phyloP scores from a whole-genome alignment of 345 rosid species.

The Bruguiera parviflora region DNA sequence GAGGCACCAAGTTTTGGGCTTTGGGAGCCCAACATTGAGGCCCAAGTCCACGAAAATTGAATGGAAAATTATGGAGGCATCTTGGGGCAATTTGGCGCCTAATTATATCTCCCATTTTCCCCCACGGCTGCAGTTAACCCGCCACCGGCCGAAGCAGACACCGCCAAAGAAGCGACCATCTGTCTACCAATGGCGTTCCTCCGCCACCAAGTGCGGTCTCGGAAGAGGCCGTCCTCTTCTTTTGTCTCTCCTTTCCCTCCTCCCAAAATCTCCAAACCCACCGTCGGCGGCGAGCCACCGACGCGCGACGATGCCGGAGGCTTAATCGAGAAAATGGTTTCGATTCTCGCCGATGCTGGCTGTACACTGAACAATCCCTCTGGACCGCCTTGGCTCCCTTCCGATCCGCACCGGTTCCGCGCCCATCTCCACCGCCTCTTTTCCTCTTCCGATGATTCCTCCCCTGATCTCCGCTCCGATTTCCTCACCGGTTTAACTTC shows the following conservation, averaged over 20 bases:
- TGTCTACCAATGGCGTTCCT: slow-evolving; percentile 53
- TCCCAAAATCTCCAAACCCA: slow-evolving; percentile 40
- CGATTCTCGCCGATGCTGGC: slow-evolving; percentile 68
- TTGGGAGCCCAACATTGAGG: no score
- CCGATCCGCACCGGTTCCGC: slow-evolving; percentile 57
- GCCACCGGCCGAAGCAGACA: no score
- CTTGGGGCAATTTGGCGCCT: background rate
- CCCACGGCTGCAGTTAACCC: no score
- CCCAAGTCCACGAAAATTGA: no score
- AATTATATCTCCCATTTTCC: no score
- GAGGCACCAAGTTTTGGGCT: no score
- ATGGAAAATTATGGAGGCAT: no score
- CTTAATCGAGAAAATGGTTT: slow-evolving; percentile 43
- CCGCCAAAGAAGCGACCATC: background rate
- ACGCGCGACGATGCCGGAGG: background rate
- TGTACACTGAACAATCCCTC: slow-evolving; percentile 59
- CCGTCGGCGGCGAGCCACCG: slow-evolving; percentile 2
- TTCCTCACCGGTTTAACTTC: slow-evolving; percentile 54
- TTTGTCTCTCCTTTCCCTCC: slow-evolving; percentile 36
- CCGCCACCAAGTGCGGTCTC: slow-evolving; percentile 43
- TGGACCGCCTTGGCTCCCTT: slow-evolving; percentile 65
- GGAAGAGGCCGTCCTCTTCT: slow-evolving; percentile 42
- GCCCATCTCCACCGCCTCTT: slow-evolving; percentile 52
- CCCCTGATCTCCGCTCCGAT: slow-evolving; percentile 31
- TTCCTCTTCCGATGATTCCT: slow-evolving; percentile 27